These are phyloP conservation scores for Chiua sp. DNA, from an alignment of 1,284 basidiomycete genomes.

Conservation along the genomic window DNA sequence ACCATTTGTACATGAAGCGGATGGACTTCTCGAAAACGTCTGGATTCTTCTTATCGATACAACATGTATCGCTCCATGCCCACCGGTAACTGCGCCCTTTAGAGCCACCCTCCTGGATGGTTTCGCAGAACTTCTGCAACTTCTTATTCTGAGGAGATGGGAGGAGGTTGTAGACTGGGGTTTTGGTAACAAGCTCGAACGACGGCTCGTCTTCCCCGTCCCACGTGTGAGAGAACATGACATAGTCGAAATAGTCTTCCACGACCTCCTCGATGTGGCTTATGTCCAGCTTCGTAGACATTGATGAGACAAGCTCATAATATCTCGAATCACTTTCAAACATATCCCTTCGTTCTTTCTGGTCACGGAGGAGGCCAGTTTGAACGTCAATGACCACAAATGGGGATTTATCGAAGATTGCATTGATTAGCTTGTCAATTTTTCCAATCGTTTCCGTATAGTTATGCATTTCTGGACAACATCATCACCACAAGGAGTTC, in stretches of 20 bases:
- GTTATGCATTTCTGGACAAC: slow-evolving; percentile 6
- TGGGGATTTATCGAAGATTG: slow-evolving; percentile 5
- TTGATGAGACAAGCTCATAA: slow-evolving; percentile 14
- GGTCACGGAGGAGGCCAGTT: slow-evolving; percentile 12
- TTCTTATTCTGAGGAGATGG: slow-evolving; percentile 6
- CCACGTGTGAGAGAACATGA: slow-evolving; percentile 31
- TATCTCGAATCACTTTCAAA: slow-evolving; percentile 8
- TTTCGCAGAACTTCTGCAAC: slow-evolving; percentile 16
- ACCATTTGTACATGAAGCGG: slow-evolving; percentile 27
- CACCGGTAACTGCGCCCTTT: slow-evolving; percentile 3
- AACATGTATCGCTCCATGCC: slow-evolving; percentile 21
- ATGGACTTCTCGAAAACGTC: slow-evolving; percentile 9
- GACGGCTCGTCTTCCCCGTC: slow-evolving; percentile 12
- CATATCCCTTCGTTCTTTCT: neutral
- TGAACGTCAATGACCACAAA: slow-evolving; percentile 15
- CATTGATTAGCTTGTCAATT: neutral
- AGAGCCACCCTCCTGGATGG: slow-evolving; percentile 1
- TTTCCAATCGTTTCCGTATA: neutral
- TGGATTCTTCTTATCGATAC: slow-evolving; percentile 11
- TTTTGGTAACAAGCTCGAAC: slow-evolving; percentile 7
- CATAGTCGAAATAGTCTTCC: slow-evolving; percentile 18
- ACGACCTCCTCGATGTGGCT: slow-evolving; percentile 7
- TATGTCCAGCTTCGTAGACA: neutral
- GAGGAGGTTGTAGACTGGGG: slow-evolving; percentile 2
- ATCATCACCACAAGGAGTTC: neutral